phyloP scores from a whole-genome alignment of 495 filamentous ascomycete genomes.

The Aspergillus asperescens region DNA sequence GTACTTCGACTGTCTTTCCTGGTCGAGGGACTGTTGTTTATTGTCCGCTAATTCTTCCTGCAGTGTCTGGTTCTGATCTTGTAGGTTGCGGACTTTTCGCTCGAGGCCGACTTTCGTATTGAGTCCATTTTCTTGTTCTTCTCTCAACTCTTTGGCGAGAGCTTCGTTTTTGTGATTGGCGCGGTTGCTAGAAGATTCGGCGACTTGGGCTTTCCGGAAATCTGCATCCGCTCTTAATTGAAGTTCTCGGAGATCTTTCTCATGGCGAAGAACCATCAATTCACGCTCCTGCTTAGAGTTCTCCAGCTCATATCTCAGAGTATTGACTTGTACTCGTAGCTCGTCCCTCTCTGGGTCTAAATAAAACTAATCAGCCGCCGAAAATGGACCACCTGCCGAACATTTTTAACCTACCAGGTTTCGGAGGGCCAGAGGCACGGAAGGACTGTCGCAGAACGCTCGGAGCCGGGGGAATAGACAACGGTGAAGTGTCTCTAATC shows the following conservation, averaged over 20 bases:
- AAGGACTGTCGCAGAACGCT: constrained; percentile 27
- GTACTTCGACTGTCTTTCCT: constrained; percentile 64
- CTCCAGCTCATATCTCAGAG: constrained; percentile 65
- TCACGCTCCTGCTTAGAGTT: constrained; percentile 81
- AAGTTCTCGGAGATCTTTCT: constrained; percentile 74
- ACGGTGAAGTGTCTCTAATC: constrained; percentile 29
- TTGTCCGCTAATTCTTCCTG: constrained; percentile 77
- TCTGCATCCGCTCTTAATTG: constrained; percentile 75
- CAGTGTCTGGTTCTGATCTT: constrained; percentile 65
- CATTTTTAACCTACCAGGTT: constrained; percentile 23
- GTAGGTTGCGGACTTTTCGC: constrained; percentile 59
- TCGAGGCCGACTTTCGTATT: constrained; percentile 69
- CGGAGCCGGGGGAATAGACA: constrained; percentile 25
- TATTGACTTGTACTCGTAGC: constrained; percentile 61
- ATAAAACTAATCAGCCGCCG: constrained; percentile 12
- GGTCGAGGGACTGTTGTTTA: constrained; percentile 61
- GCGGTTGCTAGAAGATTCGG: constrained; percentile 63
- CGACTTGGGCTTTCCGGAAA: constrained; percentile 72
- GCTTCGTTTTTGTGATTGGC: constrained; percentile 66
- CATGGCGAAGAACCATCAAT: constrained; percentile 64
- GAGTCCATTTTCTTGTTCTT: constrained; percentile 57
- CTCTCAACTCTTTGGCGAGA: constrained; percentile 65
- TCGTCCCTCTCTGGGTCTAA: constrained; percentile 56
- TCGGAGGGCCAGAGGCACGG: constrained; percentile 27
- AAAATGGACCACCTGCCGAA: not conserved